Conservation (phyloP, 2,329 filamentous ascomycete genomes). For the Blastomyces parvus region DNA sequence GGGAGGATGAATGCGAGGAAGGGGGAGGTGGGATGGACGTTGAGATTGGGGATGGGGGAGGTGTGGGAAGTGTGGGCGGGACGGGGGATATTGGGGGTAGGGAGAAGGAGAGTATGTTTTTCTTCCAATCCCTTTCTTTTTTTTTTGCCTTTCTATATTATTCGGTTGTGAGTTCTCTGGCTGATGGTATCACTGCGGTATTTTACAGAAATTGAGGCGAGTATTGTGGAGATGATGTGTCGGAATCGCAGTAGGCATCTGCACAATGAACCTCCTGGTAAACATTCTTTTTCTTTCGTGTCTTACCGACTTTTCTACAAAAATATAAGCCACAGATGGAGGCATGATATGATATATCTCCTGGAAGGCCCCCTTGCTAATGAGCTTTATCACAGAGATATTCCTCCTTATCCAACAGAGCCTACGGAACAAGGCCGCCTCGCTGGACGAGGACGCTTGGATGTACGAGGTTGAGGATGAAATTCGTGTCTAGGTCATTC, state of each 20-base stretch:
- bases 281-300: slow-evolving; percentile 18
- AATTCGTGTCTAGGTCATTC: slow-evolving; percentile 21
- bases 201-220: slow-evolving; percentile 36
- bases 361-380: slow-evolving; percentile 12
- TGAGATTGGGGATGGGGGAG: slow-evolving; percentile 30
- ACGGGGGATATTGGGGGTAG: slow-evolving; percentile 39
- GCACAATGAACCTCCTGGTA: slow-evolving; percentile 56
- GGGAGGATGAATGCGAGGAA: slow-evolving; percentile 33
- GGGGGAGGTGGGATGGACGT: slow-evolving; percentile 24
- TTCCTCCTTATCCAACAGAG: slow-evolving; percentile 60
- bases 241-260: slow-evolving; percentile 38
- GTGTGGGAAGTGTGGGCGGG: slow-evolving; percentile 41
- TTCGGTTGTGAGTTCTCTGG: neutral
- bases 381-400: slow-evolving; percentile 46
- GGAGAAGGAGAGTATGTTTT: slow-evolving; percentile 34
- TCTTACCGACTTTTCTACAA: too few relatives aligned
- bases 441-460: slow-evolving; percentile 76
- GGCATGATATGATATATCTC: neutral
- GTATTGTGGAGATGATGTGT: slow-evolving; percentile 36
- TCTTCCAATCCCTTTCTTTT: neutral
- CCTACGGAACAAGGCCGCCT: slow-evolving; percentile 60
- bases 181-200: slow-evolving; percentile 8
- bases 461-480: slow-evolving; percentile 70
- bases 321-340: neutral
- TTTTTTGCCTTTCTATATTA: neutral